Conservation (phyloP, 2,329 filamentous ascomycete genomes). For the Mycocentrospora acerina region DNA sequence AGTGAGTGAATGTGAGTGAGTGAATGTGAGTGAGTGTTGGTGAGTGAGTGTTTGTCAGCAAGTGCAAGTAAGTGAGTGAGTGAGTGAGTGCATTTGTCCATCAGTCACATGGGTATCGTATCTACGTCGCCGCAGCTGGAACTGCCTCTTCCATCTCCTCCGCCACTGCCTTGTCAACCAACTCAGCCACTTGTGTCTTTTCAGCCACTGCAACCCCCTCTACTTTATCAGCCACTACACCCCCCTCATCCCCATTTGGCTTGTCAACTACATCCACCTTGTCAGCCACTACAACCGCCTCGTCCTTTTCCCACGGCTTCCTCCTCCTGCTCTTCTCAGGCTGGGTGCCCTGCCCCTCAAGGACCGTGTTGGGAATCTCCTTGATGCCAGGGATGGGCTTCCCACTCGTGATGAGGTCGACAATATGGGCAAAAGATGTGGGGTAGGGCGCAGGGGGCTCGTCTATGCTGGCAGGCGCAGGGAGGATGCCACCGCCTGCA, state of each 20-base stretch:
- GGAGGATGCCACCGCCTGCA: slow-evolving; percentile 25
- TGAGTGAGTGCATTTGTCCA: too few relatives aligned
- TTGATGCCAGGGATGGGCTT: slow-evolving; percentile 84
- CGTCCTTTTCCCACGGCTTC: slow-evolving; percentile 80
- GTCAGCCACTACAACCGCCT: slow-evolving; percentile 5
- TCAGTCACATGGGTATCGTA: too few relatives aligned
- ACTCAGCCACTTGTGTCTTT: too few relatives aligned
- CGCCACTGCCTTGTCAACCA: too few relatives aligned
- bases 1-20: too few relatives aligned
- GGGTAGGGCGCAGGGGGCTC: slow-evolving; percentile 69
- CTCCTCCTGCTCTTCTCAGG: slow-evolving; percentile 55
- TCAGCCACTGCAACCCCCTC: too few relatives aligned
- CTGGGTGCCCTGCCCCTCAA: slow-evolving; percentile 66
- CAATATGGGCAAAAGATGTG: slow-evolving; percentile 79
- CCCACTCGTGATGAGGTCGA: slow-evolving; percentile 79
- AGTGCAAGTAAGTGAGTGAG: too few relatives aligned
- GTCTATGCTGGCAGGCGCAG: slow-evolving; percentile 20
- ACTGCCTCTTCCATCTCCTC: too few relatives aligned
- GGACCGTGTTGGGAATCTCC: slow-evolving; percentile 78
- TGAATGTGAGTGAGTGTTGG: too few relatives aligned
- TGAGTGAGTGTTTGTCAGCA: too few relatives aligned
- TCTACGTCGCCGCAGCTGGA: too few relatives aligned
- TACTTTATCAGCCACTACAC: neutral
- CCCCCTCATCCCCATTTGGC: slow-evolving; percentile 44
- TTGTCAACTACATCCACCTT: too few relatives aligned